Evolutionary conservation across 768 basidiomycete species (phyloP).

Genomic region (Xerocomus spinulosus): DNA sequence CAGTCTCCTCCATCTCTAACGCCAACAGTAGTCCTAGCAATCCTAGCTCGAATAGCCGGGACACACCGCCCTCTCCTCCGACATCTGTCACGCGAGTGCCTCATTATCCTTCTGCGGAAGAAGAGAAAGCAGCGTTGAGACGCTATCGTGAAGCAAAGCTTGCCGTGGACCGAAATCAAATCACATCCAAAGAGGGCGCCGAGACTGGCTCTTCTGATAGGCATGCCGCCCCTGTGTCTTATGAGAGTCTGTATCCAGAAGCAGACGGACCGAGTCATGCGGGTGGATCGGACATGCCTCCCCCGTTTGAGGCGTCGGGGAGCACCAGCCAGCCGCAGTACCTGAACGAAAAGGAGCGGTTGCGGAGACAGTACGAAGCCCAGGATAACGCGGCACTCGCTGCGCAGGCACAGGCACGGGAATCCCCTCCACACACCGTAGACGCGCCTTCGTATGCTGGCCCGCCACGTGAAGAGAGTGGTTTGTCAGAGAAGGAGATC

Average conservation of each 20-base stretch:
- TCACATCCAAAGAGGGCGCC: slow-evolving; percentile 17
- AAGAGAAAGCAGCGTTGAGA: slow-evolving; percentile 68
- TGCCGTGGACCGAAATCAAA: slow-evolving; percentile 62
- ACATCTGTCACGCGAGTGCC: slow-evolving; percentile 32
- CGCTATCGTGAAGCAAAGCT: slow-evolving; percentile 68
- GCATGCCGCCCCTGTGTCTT: slow-evolving; percentile 47
- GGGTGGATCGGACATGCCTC: slow-evolving; percentile 39
- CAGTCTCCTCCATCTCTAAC: slow-evolving; percentile 38
- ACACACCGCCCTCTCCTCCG: slow-evolving; percentile 28
- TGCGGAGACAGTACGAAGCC: slow-evolving; percentile 60
- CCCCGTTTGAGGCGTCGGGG: slow-evolving; percentile 47
- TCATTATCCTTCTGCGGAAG: slow-evolving; percentile 58
- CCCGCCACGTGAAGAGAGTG: slow-evolving; percentile 21
- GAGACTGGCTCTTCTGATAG: slow-evolving; percentile 11
- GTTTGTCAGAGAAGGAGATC: slow-evolving; percentile 52
- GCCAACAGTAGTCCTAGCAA: slow-evolving; percentile 14
- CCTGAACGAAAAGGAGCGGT: slow-evolving; percentile 61
- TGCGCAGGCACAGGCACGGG: slow-evolving; percentile 17
- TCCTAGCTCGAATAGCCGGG: slow-evolving; percentile 20
- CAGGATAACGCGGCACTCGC: slow-evolving; percentile 55
- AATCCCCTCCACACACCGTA: slow-evolving; percentile 12
- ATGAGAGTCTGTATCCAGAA: slow-evolving; percentile 58
- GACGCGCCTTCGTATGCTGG: slow-evolving; percentile 22
- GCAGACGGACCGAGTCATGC: slow-evolving; percentile 23
- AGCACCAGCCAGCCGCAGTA: slow-evolving; percentile 35